These are phyloP conservation scores for Chenopodium suecicum DNA, from an alignment of 148 eudicot species.

Conservation along the genomic window DNA sequence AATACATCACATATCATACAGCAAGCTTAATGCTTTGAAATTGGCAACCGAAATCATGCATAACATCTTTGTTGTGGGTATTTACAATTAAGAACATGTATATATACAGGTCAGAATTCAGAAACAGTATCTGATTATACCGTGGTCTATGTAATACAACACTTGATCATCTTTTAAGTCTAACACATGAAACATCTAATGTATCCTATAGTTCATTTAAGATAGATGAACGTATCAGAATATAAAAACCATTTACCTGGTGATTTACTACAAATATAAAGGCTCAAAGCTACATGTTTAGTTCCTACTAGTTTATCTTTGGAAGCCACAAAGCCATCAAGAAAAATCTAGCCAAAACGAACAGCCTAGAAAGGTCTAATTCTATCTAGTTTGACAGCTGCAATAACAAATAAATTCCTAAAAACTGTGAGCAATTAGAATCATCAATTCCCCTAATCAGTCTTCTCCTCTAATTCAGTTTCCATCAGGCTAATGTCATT, in stretches of 20 bases:
- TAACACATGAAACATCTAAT: no score
- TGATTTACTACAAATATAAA: not conserved
- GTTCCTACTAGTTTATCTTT: not conserved
- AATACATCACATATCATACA: no score
- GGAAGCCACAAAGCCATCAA: not conserved
- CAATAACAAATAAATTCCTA: not conserved
- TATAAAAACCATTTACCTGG: not conserved
- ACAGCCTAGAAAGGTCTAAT: not conserved
- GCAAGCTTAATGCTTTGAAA: no score
- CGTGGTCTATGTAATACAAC: no score
- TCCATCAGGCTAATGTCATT: constrained; percentile 21
- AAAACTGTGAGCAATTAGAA: not conserved
- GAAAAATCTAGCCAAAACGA: not conserved
- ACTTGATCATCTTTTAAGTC: no score
- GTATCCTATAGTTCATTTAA: no score
- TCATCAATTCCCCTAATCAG: not conserved
- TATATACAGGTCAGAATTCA: no score
- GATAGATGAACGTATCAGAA: not conserved
- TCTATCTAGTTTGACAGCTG: not conserved
- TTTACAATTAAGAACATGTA: no score
- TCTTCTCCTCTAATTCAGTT: constrained; percentile 7
- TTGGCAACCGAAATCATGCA: no score
- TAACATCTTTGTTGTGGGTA: no score
- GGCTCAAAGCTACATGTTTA: not conserved
- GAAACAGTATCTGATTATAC: no score